Percentiles rank a stretch among this genome's conserved stretches.
Evolutionary conservation across 1,284 basidiomycete species (phyloP).

Genomic region (Ganoderma meredithae): DNA sequence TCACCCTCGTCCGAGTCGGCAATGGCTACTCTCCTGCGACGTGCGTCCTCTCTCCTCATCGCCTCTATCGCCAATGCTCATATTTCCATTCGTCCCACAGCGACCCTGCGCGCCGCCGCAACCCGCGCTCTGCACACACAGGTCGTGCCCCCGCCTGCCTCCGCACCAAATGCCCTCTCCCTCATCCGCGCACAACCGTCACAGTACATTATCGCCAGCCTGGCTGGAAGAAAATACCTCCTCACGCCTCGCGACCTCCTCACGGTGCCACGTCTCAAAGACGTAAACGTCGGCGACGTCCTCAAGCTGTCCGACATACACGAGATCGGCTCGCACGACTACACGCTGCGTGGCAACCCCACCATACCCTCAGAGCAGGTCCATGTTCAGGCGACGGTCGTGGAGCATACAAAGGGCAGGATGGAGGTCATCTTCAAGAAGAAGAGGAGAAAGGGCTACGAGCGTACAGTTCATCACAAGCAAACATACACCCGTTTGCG

Average conservation of each 20-base stretch:
- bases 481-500: constrained; percentile 92
- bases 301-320: constrained; percentile 88
- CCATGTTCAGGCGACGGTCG: constrained; percentile 85
- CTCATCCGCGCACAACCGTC: constrained; percentile 82
- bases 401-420: constrained; percentile 95
- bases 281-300: constrained; percentile 85
- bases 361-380: constrained; percentile 67
- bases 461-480: constrained; percentile 86
- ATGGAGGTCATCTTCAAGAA: constrained; percentile 95
- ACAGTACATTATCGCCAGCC: constrained; percentile 91
- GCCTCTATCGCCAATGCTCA: constrained; percentile 11
- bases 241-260: constrained; percentile 90
- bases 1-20: constrained; percentile 31
- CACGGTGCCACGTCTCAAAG: constrained; percentile 88
- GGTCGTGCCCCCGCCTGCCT: constrained; percentile 33
- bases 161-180: constrained; percentile 61
- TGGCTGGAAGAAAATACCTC: constrained; percentile 89
- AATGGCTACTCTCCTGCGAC: constrained; percentile 42
- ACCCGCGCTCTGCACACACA: constrained; percentile 43
- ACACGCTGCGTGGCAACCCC: constrained; percentile 84
- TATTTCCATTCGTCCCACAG: constrained; percentile 20
- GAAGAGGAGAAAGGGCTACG: constrained; percentile 97
- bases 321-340: constrained; percentile 95
- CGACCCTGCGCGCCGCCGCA: constrained; percentile 37
- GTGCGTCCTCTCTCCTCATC: constrained; percentile 35